Base-by-base conservation (phyloP, 305 asterid species). In the Solanum hybrid region DNA sequence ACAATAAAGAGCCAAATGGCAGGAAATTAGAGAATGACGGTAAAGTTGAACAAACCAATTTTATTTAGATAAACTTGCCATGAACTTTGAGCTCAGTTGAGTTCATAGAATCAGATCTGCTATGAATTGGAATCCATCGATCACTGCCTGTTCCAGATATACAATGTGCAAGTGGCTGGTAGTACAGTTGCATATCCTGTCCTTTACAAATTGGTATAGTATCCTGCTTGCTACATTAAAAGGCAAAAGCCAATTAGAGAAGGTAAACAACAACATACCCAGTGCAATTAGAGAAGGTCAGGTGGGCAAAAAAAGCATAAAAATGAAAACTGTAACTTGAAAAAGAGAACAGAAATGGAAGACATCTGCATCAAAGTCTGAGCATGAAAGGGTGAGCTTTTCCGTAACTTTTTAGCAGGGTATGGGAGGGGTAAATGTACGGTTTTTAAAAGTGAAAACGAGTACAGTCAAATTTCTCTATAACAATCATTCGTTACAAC, bases 61-160 rank as follows among this genome's bases (percentile, higher is more conserved):
- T 38, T 73, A 36, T 76, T 77, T 77, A 86, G 65, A 72, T 75
- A 75, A 85, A 90, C 96, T 93, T 94, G 92, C 99, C 99, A 91
- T 96, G 95, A 93, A 95, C 73, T 84, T 93, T 94, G 90, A 97
- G 95, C 89, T 95, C 96, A 45, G 91, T 78, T 87, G 95, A 87
- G 90, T 90, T 92, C 86, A 91, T 90, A 27, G 94, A 91, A 89
- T 89, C 92, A 36, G 97, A 93, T 91, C 93, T 95, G 90, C 95
- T 95, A 90, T 93, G 97, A 90, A 96, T 93, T 88, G 98, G 96
- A 89, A 90, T 91, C 99, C 99, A 97, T 73, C 96, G 96, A 81
- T 92, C 94, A 94, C 97, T 95, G 90, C 89, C 82, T 32, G 94
- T 94, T 89, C 98, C 99, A 93, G 96, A 93, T 80, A 96, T 93